Evolutionary conservation across 75 land plant genomes (phyloP).

Genomic region (Pinus taeda): DNA sequence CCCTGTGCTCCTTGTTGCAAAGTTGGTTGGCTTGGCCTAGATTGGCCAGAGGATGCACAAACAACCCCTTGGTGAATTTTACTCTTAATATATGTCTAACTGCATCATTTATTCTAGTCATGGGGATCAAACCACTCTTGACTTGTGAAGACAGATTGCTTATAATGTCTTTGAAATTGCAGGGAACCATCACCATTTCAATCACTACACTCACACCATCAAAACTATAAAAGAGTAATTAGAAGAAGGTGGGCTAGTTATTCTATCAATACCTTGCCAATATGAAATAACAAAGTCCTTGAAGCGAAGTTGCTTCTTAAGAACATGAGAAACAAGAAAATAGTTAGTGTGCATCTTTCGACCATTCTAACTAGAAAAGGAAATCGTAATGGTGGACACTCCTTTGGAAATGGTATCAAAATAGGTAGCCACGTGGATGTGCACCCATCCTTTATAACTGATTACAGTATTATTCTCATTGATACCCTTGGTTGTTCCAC

Average conservation of each 20-base stretch:
- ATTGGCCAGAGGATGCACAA: conserved; percentile 54
- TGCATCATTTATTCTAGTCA: conserved; percentile 61
- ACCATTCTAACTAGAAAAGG: too few species aligned
- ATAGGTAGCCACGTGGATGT: too few species aligned
- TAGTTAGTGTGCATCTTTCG: too few species aligned
- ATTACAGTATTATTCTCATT: conserved; percentile 63
- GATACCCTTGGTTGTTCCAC: too few species aligned
- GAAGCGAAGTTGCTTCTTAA: too few species aligned
- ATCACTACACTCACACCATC: too few species aligned
- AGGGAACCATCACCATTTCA: too few species aligned
- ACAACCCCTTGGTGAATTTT: conserved; percentile 53
- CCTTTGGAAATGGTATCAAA: too few species aligned
- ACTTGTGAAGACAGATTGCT: too few species aligned
- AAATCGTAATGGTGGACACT: too few species aligned
- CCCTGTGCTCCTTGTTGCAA: conserved; percentile 57
- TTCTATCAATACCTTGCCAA: conserved; percentile 67
- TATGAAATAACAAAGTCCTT: conserved; percentile 23
- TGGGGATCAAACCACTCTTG: conserved; percentile 13
- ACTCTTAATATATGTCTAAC: conserved; percentile 61
- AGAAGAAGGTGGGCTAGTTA: conserved; percentile 46
- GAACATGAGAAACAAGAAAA: too few species aligned
- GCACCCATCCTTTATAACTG: too few species aligned
- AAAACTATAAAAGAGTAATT: conserved; percentile 50
- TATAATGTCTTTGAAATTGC: conserved; percentile 25
- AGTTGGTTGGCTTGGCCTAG: conserved; percentile 14